phyloP scores from a whole-genome alignment of 768 basidiomycete species.

The Crassisporium funariophilum region DNA sequence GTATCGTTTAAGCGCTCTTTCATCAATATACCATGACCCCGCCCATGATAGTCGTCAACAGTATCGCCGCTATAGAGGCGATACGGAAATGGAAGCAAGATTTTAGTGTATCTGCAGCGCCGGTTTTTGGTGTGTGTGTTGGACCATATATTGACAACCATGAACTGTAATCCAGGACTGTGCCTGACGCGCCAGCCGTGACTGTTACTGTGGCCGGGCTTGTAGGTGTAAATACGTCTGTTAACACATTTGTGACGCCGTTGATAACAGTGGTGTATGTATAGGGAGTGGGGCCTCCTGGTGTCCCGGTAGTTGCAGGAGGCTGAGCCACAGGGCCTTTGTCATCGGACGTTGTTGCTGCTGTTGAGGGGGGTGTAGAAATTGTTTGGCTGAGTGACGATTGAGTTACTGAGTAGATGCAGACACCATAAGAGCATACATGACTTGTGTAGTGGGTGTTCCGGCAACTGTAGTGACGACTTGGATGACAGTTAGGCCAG shows the following conservation, averaged over 20 bases:
- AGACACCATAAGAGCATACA: slow-evolving; percentile 36
- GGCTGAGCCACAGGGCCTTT: slow-evolving; percentile 63
- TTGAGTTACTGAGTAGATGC: not conserved
- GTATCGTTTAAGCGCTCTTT: too few relatives aligned
- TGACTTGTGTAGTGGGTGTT: slow-evolving; percentile 38
- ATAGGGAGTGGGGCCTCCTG: slow-evolving; percentile 52
- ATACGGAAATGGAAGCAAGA: not conserved
- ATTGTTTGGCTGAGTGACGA: slow-evolving; percentile 22
- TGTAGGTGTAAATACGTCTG: slow-evolving; percentile 43
- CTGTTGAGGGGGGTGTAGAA: slow-evolving; percentile 23
- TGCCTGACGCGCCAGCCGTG: slow-evolving; percentile 30
- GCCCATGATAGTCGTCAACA: not conserved
- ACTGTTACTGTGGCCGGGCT: slow-evolving; percentile 31
- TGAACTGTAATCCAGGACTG: slow-evolving; percentile 35
- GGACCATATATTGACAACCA: slow-evolving; percentile 34
- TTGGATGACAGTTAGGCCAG: slow-evolving; percentile 55
- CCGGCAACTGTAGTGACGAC: slow-evolving; percentile 42
- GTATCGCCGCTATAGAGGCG: not conserved
- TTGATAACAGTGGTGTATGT: slow-evolving; percentile 49
- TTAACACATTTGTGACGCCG: slow-evolving; percentile 35
- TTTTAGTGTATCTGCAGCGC: not conserved
- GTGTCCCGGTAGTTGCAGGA: slow-evolving; percentile 33
- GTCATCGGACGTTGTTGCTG: slow-evolving; percentile 25
- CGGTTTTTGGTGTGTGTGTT: slow-evolving; percentile 11
- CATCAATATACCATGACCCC: too few relatives aligned